These are phyloP conservation scores for Suhomyces vadensis DNA, from an alignment of 805 yeast genomes.

Conservation along the genomic window DNA sequence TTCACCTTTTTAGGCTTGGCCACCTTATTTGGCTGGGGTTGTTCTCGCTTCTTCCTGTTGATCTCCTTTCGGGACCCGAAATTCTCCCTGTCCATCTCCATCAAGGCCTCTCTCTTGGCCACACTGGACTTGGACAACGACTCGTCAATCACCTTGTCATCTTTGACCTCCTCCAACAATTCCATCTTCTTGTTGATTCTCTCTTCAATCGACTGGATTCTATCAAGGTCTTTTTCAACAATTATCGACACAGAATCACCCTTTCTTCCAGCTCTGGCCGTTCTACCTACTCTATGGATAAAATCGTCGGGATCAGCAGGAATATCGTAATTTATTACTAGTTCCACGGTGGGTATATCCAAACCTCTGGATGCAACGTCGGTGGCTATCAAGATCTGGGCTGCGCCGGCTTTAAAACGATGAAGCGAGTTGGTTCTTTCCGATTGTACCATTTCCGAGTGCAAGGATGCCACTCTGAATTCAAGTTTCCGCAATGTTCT, in stretches of 20 bases:
- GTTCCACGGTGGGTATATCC: constrained; percentile 89
- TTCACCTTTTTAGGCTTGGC: not conserved
- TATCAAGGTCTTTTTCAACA: constrained; percentile 78
- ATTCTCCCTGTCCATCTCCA: constrained; percentile 91
- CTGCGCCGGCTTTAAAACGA: constrained; percentile 92
- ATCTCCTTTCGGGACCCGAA: constrained; percentile 74
- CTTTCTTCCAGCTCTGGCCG: constrained; percentile 93
- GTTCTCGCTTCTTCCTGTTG: constrained; percentile 44
- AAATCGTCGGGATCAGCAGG: constrained; percentile 97
- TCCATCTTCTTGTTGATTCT: constrained; percentile 79
- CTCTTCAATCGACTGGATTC: constrained; percentile 84
- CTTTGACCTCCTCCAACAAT: constrained; percentile 69
- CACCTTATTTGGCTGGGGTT: constrained; percentile 2
- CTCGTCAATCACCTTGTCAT: constrained; percentile 72
- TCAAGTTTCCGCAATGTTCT: constrained; percentile 73
- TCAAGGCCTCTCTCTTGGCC: constrained; percentile 85
- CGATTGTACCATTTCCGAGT: constrained; percentile 90
- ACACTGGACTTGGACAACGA: constrained; percentile 68
- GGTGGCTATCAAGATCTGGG: constrained; percentile 88
- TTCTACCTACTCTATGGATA: constrained; percentile 97
- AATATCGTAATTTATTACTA: constrained; percentile 87
- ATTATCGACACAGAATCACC: constrained; percentile 85
- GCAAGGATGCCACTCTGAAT: constrained; percentile 83
- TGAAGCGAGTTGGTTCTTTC: constrained; percentile 92
- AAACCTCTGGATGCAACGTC: constrained; percentile 98